phyloP scores from a whole-genome alignment of 805 yeast species.

The Nakazawaea populi region DNA sequence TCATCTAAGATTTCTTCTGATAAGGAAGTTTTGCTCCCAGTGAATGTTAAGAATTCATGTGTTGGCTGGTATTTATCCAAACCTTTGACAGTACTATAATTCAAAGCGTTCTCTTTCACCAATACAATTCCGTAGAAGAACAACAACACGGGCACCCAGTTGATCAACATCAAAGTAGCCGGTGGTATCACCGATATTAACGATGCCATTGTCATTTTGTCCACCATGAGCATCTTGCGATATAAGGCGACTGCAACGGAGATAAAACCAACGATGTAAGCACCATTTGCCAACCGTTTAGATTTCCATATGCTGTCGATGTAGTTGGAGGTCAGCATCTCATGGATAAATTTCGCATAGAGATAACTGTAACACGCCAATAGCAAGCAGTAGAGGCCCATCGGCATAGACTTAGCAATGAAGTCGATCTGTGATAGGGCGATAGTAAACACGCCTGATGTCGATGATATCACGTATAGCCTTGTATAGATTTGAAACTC shows the following conservation, averaged over 20 bases:
- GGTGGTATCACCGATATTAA: background rate
- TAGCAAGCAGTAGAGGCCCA: background rate
- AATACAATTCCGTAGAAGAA: slow-evolving; percentile 3
- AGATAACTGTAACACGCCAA: background rate
- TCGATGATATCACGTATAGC: slow-evolving; percentile 6
- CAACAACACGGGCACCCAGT: slow-evolving; percentile 3
- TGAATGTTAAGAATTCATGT: slow-evolving; percentile 6
- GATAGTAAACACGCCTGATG: slow-evolving; percentile 2
- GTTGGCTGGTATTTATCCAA: slow-evolving; percentile 8
- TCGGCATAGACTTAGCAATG: background rate
- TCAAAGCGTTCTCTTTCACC: slow-evolving; percentile 7
- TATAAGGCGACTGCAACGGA: too few relatives aligned
- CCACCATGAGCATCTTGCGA: too few relatives aligned
- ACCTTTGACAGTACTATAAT: slow-evolving; percentile 4
- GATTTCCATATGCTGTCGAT: slow-evolving; percentile 7
- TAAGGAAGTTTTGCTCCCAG: slow-evolving; percentile 1
- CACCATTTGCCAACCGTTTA: background rate
- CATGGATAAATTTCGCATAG: background rate
- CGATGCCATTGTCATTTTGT: too few relatives aligned
- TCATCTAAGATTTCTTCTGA: slow-evolving; percentile 4
- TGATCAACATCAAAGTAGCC: background rate
- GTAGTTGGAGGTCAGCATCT: background rate
- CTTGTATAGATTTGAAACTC: slow-evolving; percentile 10
- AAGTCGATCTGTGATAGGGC: background rate
- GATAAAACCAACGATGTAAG: background rate